Evolutionary conservation across 495 filamentous ascomycete genomes (phyloP).

Genomic region (Tuber brumale): DNA sequence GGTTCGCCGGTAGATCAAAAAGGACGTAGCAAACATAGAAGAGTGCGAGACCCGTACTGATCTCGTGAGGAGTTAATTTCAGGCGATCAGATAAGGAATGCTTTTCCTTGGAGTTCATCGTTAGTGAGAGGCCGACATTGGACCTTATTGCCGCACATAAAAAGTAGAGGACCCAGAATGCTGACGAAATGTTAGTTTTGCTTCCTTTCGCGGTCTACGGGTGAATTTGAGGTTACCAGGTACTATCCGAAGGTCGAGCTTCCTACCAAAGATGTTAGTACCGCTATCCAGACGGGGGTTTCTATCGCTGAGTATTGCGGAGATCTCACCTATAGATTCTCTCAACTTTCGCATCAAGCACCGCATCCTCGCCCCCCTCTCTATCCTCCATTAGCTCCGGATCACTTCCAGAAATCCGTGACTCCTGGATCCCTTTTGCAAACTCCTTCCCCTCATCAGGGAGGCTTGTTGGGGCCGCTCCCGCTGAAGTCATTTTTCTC

Average conservation of each 20-base stretch:
- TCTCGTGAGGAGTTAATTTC: constrained; percentile 61
- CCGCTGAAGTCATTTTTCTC: constrained; percentile 7
- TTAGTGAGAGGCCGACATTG: constrained; percentile 84
- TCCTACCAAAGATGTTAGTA: constrained; percentile 46
- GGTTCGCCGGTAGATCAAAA: constrained; percentile 82
- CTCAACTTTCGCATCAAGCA: constrained; percentile 54
- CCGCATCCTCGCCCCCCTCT: constrained; percentile 45
- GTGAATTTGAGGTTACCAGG: constrained; percentile 49
- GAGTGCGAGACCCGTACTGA: constrained; percentile 73
- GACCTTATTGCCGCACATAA: constrained; percentile 84
- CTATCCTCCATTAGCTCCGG: constrained; percentile 39
- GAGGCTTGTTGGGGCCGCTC: constrained; percentile 1
- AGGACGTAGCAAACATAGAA: constrained; percentile 89
- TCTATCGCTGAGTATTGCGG: too few species aligned
- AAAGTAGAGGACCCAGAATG: constrained; percentile 92
- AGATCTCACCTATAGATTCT: constrained; percentile 54
- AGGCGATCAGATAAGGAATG: constrained; percentile 66
- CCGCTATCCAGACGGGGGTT: neutral
- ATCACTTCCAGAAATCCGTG: constrained; percentile 10
- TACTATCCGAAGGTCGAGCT: constrained; percentile 77
- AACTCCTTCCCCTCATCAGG: neutral
- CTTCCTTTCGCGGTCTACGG: neutral
- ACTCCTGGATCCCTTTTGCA: neutral
- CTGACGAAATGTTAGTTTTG: constrained; percentile 43
- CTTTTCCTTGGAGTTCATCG: constrained; percentile 64